A percentile compares a stretch with the other conserved stretches of the same genome.
These are phyloP conservation scores for Xerophyta viscosa DNA, from an alignment of 106 monocot species.

Conservation along the genomic window DNA sequence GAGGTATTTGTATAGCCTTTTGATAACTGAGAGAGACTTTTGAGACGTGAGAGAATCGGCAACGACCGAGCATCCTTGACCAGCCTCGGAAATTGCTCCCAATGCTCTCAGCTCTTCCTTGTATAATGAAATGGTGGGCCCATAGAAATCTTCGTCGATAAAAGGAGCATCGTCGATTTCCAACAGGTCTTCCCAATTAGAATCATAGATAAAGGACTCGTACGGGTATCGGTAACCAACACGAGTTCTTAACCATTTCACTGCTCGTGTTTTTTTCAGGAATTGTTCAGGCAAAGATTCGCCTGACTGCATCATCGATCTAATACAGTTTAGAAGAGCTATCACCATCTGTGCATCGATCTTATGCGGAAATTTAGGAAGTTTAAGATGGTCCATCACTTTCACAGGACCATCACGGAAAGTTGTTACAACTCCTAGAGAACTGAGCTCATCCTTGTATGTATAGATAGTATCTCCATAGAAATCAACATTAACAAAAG, in stretches of 20 bases:
- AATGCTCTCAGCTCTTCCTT: not conserved
- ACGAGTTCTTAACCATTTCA: not conserved
- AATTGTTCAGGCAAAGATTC: not conserved
- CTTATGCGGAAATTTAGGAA: not conserved
- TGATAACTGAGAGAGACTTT: not conserved
- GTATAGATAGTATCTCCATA: not conserved
- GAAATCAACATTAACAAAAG: not conserved
- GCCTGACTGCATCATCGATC: not conserved
- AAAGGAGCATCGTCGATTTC: not conserved
- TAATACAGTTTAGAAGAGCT: not conserved
- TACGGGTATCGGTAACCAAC: not conserved
- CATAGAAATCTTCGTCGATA: not conserved
- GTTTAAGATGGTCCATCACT: not conserved
- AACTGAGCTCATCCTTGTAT: not conserved
- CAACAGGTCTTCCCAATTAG: not conserved
- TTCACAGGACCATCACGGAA: not conserved
- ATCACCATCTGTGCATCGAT: not conserved
- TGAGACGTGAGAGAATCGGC: not conserved
- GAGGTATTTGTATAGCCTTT: constrained; percentile 1
- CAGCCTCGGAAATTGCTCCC: not conserved
- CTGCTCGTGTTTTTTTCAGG: not conserved
- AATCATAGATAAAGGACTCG: not conserved
- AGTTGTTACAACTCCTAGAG: not conserved
- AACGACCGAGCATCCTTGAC: not conserved
- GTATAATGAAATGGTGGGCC: not conserved